Conservation (phyloP, 345 rosid genomes). For the Combretum micranthum region DNA sequence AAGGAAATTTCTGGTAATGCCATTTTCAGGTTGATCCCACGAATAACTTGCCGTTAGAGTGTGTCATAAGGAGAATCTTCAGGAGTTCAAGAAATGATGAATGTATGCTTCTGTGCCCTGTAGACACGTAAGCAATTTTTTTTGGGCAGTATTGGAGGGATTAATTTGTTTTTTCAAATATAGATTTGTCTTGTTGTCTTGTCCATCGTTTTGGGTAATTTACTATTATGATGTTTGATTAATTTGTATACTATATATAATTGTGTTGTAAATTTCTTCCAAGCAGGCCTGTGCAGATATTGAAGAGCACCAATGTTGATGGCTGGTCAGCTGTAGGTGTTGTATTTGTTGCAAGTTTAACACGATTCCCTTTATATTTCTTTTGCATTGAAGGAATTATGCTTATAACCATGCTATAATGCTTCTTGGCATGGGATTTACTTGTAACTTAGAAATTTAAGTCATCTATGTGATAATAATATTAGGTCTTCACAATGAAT, state of each 20-base stretch:
- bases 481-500: too few species aligned
- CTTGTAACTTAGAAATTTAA: too few species aligned
- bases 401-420: too few species aligned
- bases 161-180: neutral
- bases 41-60: conserved; percentile 65
- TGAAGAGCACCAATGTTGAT: conserved; percentile 73
- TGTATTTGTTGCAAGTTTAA: neutral
- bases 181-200: neutral
- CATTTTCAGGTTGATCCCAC: conserved; percentile 61
- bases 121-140: conserved; percentile 59
- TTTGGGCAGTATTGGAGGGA: neutral
- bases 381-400: too few species aligned
- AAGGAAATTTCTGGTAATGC: conserved; percentile 6
- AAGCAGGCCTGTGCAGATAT: conserved; percentile 88
- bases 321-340: conserved; percentile 93
- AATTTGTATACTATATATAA: neutral
- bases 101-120: conserved; percentile 89
- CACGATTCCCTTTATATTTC: too few species aligned
- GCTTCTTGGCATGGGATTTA: too few species aligned
- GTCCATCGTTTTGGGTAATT: neutral
- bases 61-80: conserved; percentile 79
- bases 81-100: conserved; percentile 71
- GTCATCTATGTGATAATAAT: too few species aligned
- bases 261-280: conserved; percentile 5
- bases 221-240: too few species aligned